A percentile compares a stretch with the other conserved stretches of the same genome.
These are phyloP conservation scores for Ascochyta rabiei DNA, from an alignment of 2,329 filamentous ascomycete genomes.

Conservation along the genomic window DNA sequence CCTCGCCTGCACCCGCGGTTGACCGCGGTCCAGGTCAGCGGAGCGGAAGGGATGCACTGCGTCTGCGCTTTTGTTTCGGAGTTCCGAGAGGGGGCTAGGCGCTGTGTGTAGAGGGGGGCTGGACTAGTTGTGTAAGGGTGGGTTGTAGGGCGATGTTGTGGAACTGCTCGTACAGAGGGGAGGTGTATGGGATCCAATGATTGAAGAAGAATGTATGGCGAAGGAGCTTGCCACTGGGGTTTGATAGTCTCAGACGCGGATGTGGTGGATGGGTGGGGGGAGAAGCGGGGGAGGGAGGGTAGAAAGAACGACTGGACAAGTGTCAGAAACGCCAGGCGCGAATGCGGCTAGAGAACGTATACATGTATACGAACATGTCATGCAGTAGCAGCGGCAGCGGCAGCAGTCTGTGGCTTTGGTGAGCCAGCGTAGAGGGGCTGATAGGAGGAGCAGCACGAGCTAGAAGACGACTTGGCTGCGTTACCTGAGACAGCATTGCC, in stretches of 20 bases:
- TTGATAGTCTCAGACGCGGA: too few species aligned
- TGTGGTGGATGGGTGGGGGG: constrained; percentile 10
- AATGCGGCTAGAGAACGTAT: constrained; percentile 17
- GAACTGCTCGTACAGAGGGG: constrained; percentile 1
- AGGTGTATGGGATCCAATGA: neutral
- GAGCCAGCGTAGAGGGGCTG: constrained; percentile 12
- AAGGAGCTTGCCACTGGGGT: neutral
- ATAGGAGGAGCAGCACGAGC: constrained; percentile 17
- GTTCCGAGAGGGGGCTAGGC: constrained; percentile 7
- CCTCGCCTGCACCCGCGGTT: constrained; percentile 14
- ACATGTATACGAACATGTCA: neutral
- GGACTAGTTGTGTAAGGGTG: neutral
- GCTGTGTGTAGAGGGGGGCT: neutral
- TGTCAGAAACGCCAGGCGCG: constrained; percentile 11
- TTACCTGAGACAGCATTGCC: constrained; percentile 11
- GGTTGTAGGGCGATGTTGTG: constrained; percentile 9
- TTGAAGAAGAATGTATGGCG: neutral
- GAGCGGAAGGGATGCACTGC: constrained; percentile 11
- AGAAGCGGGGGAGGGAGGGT: neutral
- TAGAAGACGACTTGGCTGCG: constrained; percentile 12
- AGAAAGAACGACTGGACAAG: constrained; percentile 12
- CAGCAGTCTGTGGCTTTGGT: constrained; percentile 7
- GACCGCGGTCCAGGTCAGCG: constrained; percentile 22
- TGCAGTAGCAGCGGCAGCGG: neutral
- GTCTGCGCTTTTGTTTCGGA: constrained; percentile 3